These are phyloP conservation scores for Paecilomyces fulvus DNA, from an alignment of 2,329 filamentous ascomycete species.

Conservation along the genomic window DNA sequence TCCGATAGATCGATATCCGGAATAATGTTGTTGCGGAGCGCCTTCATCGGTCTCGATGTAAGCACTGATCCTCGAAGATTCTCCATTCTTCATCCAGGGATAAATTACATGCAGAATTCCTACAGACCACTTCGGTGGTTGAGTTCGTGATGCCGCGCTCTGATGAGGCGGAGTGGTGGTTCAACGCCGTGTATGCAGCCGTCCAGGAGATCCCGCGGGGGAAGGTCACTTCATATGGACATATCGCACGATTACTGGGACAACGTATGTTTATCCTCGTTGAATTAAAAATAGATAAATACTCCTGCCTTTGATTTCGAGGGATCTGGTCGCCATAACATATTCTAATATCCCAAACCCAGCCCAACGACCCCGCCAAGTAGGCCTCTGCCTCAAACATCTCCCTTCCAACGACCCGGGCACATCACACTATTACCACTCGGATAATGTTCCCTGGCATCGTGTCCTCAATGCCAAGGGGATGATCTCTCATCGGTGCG, in stretches of 20 bases:
- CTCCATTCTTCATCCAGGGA: too few species aligned
- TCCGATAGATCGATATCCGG: constrained; percentile 14
- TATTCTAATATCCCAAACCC: background rate
- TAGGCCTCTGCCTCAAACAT: constrained; percentile 84
- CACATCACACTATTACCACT: constrained; percentile 52
- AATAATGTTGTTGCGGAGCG: constrained; percentile 14
- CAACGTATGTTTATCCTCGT: constrained; percentile 41
- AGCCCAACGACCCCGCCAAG: constrained; percentile 72
- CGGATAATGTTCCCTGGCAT: constrained; percentile 84
- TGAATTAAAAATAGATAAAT: too few species aligned
- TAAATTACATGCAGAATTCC: too few species aligned
- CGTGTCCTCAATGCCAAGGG: constrained; percentile 84
- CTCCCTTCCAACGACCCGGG: constrained; percentile 50
- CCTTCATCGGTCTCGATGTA: background rate
- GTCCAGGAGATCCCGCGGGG: constrained; percentile 78
- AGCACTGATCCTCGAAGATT: background rate
- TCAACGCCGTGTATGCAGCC: constrained; percentile 65
- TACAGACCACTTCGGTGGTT: background rate
- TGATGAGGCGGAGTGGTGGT: constrained; percentile 43
- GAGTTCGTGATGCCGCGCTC: constrained; percentile 33
- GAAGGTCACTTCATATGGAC: constrained; percentile 78
- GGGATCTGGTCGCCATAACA: background rate
- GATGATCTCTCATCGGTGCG: constrained; percentile 72
- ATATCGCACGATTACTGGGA: constrained; percentile 54
- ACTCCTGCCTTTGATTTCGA: too few species aligned